phyloP scores from a whole-genome alignment of 768 basidiomycete genomes.

The Termitomyces sp. region DNA sequence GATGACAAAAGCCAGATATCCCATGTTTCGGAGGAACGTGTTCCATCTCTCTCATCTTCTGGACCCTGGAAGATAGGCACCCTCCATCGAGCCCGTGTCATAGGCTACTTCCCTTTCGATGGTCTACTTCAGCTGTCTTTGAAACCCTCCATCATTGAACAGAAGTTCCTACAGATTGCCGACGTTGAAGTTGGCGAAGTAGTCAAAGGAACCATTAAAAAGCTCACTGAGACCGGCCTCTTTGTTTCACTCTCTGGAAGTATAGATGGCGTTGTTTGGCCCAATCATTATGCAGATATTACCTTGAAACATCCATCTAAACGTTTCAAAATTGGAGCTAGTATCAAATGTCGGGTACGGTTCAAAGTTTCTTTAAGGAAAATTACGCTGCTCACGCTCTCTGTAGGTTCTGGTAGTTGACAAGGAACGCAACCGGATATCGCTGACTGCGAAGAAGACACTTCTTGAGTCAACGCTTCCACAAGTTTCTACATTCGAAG shows the following conservation, averaged over 20 bases:
- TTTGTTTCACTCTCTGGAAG: conserved; percentile 85
- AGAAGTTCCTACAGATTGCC: conserved; percentile 76
- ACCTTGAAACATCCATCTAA: conserved; percentile 88
- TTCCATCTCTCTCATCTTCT: conserved; percentile 70
- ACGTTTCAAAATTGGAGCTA: conserved; percentile 78
- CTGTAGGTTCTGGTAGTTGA: conserved; percentile 78
- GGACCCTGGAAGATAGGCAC: conserved; percentile 80
- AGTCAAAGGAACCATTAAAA: conserved; percentile 85
- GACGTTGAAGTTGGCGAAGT: conserved; percentile 84
- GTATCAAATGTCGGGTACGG: conserved; percentile 81
- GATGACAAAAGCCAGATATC: conserved; percentile 61
- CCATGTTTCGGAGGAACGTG: conserved; percentile 85
- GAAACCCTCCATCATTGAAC: conserved; percentile 74
- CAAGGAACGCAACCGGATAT: conserved; percentile 71
- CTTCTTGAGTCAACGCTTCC: conserved; percentile 78
- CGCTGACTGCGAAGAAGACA: conserved; percentile 87
- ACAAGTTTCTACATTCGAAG: conserved; percentile 57
- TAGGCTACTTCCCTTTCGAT: conserved; percentile 80
- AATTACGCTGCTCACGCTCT: neutral
- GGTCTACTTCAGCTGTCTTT: conserved; percentile 86
- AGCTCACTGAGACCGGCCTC: conserved; percentile 70
- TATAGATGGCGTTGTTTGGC: conserved; percentile 92
- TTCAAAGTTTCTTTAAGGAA: neutral
- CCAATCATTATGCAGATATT: conserved; percentile 93
- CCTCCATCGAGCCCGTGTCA: conserved; percentile 79